Percentiles rank a stretch among this genome's conserved stretches.
These are phyloP conservation scores for Chaetomium strumarium DNA, from an alignment of 2,329 filamentous ascomycete species.

Conservation along the genomic window DNA sequence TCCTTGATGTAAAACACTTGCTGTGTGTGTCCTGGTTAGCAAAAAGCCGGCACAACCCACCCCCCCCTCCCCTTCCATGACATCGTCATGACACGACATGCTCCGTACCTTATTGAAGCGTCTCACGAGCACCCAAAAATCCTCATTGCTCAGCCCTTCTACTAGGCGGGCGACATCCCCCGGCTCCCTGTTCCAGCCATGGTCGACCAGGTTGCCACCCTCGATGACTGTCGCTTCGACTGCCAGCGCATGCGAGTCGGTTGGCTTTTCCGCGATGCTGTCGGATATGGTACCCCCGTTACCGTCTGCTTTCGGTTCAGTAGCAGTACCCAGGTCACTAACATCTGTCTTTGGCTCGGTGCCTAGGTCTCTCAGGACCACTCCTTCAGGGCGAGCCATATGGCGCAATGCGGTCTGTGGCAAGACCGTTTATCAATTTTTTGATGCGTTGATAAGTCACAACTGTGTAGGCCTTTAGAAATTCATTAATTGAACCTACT, in stretches of 20 bases:
- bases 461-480: too few relatives aligned
- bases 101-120: neutral
- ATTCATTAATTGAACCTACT: too few relatives aligned
- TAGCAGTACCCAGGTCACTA: neutral
- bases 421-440: too few relatives aligned
- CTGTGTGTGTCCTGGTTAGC: neutral
- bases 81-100: neutral
- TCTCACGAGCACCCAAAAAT: neutral
- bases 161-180: neutral
- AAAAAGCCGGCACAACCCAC: too few relatives aligned
- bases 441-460: too few relatives aligned
- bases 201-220: neutral
- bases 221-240: neutral
- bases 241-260: neutral
- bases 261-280: neutral
- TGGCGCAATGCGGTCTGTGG: too few relatives aligned
- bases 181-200: neutral
- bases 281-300: neutral
- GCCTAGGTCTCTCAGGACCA: neutral
- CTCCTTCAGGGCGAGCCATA: too few relatives aligned
- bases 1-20: neutral
- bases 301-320: neutral
- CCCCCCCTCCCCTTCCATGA: too few relatives aligned
- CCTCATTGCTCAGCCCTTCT: neutral
- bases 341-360: too few relatives aligned